phyloP scores from a whole-genome alignment of 306 rosid species.

The Cyclanthera cordifolia region DNA sequence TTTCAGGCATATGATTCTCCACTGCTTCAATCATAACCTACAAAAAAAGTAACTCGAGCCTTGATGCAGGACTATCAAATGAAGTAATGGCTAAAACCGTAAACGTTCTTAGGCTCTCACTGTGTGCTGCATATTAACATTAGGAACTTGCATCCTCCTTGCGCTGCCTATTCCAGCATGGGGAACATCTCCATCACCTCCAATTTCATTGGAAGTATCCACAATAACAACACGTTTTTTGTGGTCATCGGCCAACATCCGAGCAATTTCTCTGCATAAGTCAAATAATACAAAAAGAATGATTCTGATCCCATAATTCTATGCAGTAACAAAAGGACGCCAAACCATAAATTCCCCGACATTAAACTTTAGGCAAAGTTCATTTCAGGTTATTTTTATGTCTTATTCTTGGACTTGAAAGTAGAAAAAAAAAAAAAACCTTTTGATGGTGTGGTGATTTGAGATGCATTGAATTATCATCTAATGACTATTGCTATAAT shows the following conservation, averaged over 20 bases:
- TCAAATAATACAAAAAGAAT: constrained; percentile 18
- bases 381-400: neutral
- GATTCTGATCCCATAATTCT: neutral
- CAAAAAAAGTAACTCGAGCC: neutral
- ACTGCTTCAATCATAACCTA: constrained; percentile 31
- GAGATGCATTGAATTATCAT: neutral
- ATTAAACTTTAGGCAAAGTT: neutral
- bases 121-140: constrained; percentile 84
- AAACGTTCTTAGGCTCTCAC: constrained; percentile 32
- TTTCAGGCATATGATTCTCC: constrained; percentile 57
- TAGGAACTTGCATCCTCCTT: constrained; percentile 99
- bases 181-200: constrained; percentile 97
- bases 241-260: constrained; percentile 90
- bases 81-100: constrained; percentile 16
- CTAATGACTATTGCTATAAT: neutral
- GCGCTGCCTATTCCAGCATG: constrained; percentile 92
- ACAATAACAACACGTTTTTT: constrained; percentile 87
- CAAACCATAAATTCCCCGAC: neutral
- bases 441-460: neutral
- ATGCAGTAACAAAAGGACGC: neutral
- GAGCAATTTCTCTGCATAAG: constrained; percentile 77
- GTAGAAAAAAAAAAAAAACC: neutral
- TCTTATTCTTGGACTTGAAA: neutral
- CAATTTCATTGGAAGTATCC: constrained; percentile 94
- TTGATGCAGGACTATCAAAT: constrained; percentile 9